Evolutionary conservation across 305 asterid genomes (phyloP).

Genomic region (Rubia tinctorum): DNA sequence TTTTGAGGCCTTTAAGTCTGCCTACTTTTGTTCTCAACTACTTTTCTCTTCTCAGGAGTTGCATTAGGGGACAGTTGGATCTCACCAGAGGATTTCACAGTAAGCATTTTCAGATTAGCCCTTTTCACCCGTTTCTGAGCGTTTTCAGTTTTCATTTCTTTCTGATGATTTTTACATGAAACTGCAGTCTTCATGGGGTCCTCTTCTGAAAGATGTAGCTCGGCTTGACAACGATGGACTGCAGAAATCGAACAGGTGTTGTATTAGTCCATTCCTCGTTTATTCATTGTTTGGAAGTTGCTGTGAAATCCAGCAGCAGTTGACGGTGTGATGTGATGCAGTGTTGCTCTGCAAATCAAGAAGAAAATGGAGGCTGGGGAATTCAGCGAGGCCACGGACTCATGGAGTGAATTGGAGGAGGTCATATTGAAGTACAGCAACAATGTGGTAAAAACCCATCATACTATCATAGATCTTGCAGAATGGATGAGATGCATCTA

Average conservation of each 20-base stretch:
- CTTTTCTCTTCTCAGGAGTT: conserved; percentile 45
- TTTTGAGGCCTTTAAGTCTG: neutral
- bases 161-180: conserved; percentile 6
- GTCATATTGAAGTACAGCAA: conserved; percentile 48
- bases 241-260: conserved; percentile 63
- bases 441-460: conserved; percentile 53
- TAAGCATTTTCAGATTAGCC: conserved; percentile 18
- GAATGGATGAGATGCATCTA: neutral
- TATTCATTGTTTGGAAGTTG: neutral
- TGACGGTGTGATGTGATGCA: conserved; percentile 27
- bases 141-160: neutral
- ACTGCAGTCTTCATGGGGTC: conserved; percentile 93
- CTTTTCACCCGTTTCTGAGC: neutral
- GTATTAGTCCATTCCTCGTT: neutral
- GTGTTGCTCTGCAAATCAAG: conserved; percentile 61
- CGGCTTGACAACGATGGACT: conserved; percentile 75
- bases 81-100: conserved; percentile 95
- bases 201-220: conserved; percentile 80
- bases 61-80: conserved; percentile 91
- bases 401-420: conserved; percentile 66
- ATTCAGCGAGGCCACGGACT: conserved; percentile 58
- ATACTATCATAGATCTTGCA: neutral
- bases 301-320: conserved; percentile 20
- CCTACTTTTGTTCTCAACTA: neutral
- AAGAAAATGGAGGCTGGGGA: conserved; percentile 50